Evolutionary conservation across 345 rosid species (phyloP).

Genomic region (Pelargonium nanum): DNA sequence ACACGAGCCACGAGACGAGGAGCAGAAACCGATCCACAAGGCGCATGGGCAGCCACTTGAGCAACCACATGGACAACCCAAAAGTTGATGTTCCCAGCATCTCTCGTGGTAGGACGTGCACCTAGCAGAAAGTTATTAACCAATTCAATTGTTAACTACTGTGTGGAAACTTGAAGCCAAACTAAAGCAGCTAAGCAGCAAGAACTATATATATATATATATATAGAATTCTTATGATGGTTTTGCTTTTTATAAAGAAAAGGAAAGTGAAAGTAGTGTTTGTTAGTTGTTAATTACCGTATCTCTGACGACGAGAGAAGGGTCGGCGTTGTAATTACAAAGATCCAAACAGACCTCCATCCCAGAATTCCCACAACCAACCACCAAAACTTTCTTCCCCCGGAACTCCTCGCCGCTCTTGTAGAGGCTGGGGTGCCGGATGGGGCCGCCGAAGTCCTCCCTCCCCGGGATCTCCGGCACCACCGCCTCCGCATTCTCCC

Average conservation of each 20-base stretch:
- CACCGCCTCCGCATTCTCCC: constrained; percentile 87
- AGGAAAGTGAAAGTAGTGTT: background rate
- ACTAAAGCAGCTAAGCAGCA: background rate
- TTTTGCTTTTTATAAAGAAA: background rate
- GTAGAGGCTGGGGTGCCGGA: constrained; percentile 57
- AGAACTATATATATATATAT: no score
- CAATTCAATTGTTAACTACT: no score
- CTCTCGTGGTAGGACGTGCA: constrained; percentile 91
- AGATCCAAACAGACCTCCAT: constrained; percentile 99
- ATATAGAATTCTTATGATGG: background rate
- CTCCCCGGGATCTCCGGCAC: constrained; percentile 64
- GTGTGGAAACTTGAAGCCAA: background rate
- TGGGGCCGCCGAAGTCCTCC: constrained; percentile 42
- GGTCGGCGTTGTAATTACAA: constrained; percentile 56
- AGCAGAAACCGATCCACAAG: constrained; percentile 71
- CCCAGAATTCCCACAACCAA: constrained; percentile 96
- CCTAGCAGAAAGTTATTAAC: constrained; percentile 64
- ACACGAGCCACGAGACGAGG: constrained; percentile 46
- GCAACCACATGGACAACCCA: constrained; percentile 86
- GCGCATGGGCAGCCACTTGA: constrained; percentile 74
- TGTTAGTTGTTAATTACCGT: constrained; percentile 34
- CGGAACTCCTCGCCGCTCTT: constrained; percentile 56
- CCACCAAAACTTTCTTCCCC: constrained; percentile 69
- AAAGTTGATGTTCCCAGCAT: constrained; percentile 91
- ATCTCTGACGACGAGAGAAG: constrained; percentile 83